These are phyloP conservation scores for Liquidambar formosana DNA, from an alignment of 164 flowering plant species.

Conservation along the genomic window DNA sequence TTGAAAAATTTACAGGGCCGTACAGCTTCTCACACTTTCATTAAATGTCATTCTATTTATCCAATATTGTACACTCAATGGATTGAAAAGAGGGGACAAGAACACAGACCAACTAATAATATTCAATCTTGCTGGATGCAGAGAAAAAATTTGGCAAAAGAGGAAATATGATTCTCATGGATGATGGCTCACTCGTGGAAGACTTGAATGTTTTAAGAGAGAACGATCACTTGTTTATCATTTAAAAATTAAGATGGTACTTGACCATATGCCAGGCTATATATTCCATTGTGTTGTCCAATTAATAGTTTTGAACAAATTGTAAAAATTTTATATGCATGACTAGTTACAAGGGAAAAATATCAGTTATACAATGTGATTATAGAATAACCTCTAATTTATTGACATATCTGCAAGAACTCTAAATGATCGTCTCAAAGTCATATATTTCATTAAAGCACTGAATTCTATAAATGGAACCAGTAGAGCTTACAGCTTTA, in stretches of 20 bases:
- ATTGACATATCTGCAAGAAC: not conserved
- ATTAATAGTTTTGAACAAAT: not conserved
- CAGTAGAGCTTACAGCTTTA: slow-evolving; percentile 25
- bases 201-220: slow-evolving; percentile 73
- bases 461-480: not conserved
- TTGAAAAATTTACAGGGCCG: not conserved
- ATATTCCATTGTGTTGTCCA: not conserved
- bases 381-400: not conserved
- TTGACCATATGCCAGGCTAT: not conserved
- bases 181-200: slow-evolving; percentile 77
- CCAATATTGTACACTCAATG: not conserved
- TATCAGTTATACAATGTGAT: not conserved
- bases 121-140: slow-evolving; percentile 35
- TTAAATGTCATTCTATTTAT: not conserved
- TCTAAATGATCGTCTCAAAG: not conserved
- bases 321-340: not conserved
- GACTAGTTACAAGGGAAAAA: not conserved
- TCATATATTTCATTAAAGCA: not conserved
- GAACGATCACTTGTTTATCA: slow-evolving; percentile 68
- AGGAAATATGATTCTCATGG: slow-evolving; percentile 60
- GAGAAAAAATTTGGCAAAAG: slow-evolving; percentile 68
- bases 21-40: not conserved
- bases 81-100: not conserved
- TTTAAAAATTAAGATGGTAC: slow-evolving; percentile 24
- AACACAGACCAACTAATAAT: too few relatives aligned